Evolutionary conservation across 1,284 basidiomycete species (phyloP).

Genomic region (Fomitopsis palustris): DNA sequence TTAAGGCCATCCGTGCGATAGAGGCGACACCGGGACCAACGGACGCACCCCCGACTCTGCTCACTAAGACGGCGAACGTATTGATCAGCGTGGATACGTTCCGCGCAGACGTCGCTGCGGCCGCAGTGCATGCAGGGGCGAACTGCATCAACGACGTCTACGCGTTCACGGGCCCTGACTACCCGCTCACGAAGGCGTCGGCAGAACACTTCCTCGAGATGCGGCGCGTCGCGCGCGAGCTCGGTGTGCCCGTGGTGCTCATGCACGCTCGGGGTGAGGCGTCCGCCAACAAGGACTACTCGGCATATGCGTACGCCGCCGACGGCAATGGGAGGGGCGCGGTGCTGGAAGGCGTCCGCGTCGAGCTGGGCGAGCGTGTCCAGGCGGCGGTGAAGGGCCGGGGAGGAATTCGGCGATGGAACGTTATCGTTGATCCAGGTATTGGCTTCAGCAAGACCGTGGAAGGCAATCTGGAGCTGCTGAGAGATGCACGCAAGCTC

Average conservation of each 20-base stretch:
- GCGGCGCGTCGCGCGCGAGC: slow-evolving; percentile 61
- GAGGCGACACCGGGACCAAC: slow-evolving; percentile 10
- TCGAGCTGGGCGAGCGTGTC: slow-evolving; percentile 75
- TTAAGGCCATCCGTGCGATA: slow-evolving; percentile 41
- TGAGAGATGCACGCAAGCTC: slow-evolving; percentile 52
- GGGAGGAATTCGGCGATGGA: slow-evolving; percentile 85
- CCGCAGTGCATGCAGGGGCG: slow-evolving; percentile 80
- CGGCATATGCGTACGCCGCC: slow-evolving; percentile 38
- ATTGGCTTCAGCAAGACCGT: slow-evolving; percentile 93
- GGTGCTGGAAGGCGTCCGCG: slow-evolving; percentile 68
- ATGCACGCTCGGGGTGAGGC: slow-evolving; percentile 94
- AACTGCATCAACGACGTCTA: slow-evolving; percentile 96
- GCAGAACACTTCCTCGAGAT: slow-evolving; percentile 49
- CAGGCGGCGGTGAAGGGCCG: slow-evolving; percentile 63
- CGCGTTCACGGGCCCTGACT: slow-evolving; percentile 69
- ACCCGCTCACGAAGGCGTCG: slow-evolving; percentile 36
- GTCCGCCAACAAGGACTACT: slow-evolving; percentile 69
- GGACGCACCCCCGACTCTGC: slow-evolving; percentile 1
- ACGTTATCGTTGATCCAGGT: slow-evolving; percentile 90
- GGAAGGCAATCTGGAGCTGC: slow-evolving; percentile 70
- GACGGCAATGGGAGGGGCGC: slow-evolving; percentile 31
- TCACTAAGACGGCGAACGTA: slow-evolving; percentile 26
- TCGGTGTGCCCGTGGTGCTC: slow-evolving; percentile 72
- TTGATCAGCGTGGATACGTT: slow-evolving; percentile 94
- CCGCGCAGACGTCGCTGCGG: slow-evolving; percentile 77